Base-by-base conservation (phyloP, 2,329 filamentous ascomycete species). In the Cadophora sp. region DNA sequence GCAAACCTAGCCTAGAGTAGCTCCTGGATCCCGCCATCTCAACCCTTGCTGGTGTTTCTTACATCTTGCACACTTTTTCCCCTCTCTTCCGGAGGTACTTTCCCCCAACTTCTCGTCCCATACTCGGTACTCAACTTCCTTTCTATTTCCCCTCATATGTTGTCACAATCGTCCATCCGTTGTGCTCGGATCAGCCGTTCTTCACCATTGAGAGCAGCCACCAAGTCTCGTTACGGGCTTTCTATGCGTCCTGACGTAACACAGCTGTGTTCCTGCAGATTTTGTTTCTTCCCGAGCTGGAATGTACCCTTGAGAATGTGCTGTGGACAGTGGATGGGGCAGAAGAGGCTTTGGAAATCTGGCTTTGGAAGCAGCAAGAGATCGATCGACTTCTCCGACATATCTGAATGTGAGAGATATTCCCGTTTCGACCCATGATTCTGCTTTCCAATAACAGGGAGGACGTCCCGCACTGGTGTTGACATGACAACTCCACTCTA, bases 201-300 rank as follows among this genome's bases (percentile, higher is more conserved):
- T 12, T 29, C 27, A 5, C n/a, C 22, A 46, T 48, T 11, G 19
- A 48, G 43, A 4, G 7, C 43, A 48, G 43, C 40, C 8, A 31
- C 26, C 26, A 40, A 48, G 43, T n/a, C 31, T 26, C 40, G 16
- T 62, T 12, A 48, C 59, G 27, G 26, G 37, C 26, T 50, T 50
- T 16, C 59, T 16, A 50, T 48, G 37, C 37, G 40, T 62, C 22
- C 29, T 27, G 48, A 62, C 48, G 50, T 59, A n/a, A 24, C 59
- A 67, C 37, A 7, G 22, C 14, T 46, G 34, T 53, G 66, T 65
- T 65, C 62, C 66, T 68, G 66, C 66, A 68, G 66, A 50, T 37
- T 34, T n/a, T 22, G 27, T 62, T 64, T 56, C 46, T 24, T 64
- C 26, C 48, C 37, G 62, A 29, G 22, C 53, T 40, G 11, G 27